phyloP scores from a whole-genome alignment of 805 yeast species.

The Hanseniaspora lachancei region DNA sequence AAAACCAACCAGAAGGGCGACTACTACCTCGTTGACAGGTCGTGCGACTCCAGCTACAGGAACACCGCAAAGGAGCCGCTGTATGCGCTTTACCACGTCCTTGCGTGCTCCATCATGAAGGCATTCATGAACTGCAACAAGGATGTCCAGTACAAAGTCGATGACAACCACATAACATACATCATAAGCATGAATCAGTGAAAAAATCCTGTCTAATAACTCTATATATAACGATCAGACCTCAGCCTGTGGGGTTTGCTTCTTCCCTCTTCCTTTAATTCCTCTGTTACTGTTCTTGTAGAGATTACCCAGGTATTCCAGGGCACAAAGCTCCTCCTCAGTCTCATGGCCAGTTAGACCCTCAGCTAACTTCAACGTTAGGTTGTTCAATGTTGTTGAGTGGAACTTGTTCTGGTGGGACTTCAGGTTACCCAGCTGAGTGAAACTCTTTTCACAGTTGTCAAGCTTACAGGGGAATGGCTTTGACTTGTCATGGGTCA shows the following conservation, averaged over 20 bases:
- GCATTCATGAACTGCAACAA: not conserved
- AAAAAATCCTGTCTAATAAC: not conserved
- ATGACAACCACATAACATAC: not conserved
- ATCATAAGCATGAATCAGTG: not conserved
- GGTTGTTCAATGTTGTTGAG: conserved; percentile 48
- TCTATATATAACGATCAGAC: not conserved
- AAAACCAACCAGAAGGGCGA: conserved; percentile 75
- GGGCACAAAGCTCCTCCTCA: conserved; percentile 49
- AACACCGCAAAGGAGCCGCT: not conserved
- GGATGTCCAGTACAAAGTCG: not conserved
- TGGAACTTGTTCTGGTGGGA: conserved; percentile 91
- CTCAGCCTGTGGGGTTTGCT: conserved; percentile 17
- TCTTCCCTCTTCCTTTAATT: conserved; percentile 78
- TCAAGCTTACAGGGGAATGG: conserved; percentile 74
- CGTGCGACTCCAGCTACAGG: not conserved
- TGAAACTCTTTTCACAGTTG: conserved; percentile 68
- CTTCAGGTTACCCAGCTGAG: conserved; percentile 86
- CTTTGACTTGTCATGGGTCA: conserved; percentile 66
- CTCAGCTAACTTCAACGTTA: conserved; percentile 57
- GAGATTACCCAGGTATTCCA: conserved; percentile 65
- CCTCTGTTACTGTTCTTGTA: conserved; percentile 86
- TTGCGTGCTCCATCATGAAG: not conserved
- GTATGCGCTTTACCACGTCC: not conserved
- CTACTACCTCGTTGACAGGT: conserved; percentile 26
- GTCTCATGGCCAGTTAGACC: conserved; percentile 36